Base-by-base conservation (phyloP, 2,329 filamentous ascomycete species). In the Cladorrhinum sp. region DNA sequence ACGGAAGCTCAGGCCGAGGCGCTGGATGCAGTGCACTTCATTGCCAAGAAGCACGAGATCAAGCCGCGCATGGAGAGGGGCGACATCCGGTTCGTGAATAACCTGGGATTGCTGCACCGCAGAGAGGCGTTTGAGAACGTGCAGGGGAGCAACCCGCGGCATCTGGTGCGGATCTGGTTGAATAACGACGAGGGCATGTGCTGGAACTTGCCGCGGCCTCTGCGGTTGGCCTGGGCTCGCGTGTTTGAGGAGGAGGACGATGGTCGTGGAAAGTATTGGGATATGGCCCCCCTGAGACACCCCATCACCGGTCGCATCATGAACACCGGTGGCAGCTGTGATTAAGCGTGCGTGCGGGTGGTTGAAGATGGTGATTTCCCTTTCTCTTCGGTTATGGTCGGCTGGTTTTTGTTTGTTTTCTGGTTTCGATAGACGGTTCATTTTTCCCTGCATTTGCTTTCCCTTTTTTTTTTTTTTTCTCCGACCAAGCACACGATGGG, bases 111-210 rank as follows among this genome's bases (percentile, higher is more conserved):
- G 21, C 56, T 71, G 36, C 69, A 71, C 33, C 54, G 64, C 1
- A 60, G 69, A 0, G 68, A 70, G 50, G 66, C 67, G 2, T 71
- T 69, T 61, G 64, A 67, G 55, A 70, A 72, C 49, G 59, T 60
- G 8, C 55, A 9, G 24, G 55, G 1, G 50, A 59, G 8, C 59
- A 63, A 5, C 58, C 65, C 50, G 24, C 61, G 72, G 10, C 69
- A 74, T 59, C 58, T 73, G 28, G 64, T 74, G 21, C 63, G 72
- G 16, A 61, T 74, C 18, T 73, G 72, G 70, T 57, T 74, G 30
- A 63, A 69, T 16, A 71, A 71, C 49, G 62, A 69, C 23, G 64
- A 64, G 20, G 57, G 56, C 2, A 30, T 65, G 52, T 67, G 68
- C 7, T 72, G 70, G 70, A 67, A 67, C 21, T 49, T 67, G 49